Evolutionary conservation across 345 rosid genomes (phyloP).

Genomic region (Ceriops zippeliana): DNA sequence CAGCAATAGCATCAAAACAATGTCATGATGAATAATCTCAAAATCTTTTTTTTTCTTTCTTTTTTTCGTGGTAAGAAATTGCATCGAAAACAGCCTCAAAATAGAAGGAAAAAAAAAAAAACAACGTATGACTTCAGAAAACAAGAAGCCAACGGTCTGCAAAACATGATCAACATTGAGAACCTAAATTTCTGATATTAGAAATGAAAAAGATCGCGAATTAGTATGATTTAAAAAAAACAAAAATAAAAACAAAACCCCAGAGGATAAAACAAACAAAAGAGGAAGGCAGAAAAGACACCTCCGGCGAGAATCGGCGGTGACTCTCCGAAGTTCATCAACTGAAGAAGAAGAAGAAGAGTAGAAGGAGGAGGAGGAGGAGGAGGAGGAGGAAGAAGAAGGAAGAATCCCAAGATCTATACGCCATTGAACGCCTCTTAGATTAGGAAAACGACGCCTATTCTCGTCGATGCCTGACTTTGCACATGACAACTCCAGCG

Average conservation of each 20-base stretch:
- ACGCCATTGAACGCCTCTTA: slow-evolving; percentile 88
- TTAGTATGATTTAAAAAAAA: not conserved
- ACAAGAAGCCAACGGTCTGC: not conserved
- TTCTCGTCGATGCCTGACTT: slow-evolving; percentile 13
- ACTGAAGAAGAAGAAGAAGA: slow-evolving; percentile 50
- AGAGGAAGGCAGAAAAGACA: slow-evolving; percentile 10
- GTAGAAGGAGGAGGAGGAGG: slow-evolving; percentile 33
- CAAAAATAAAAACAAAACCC: not conserved
- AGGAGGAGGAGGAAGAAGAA: slow-evolving; percentile 31
- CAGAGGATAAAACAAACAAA: not conserved
- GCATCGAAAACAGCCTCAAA: too few relatives aligned
- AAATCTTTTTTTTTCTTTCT: not conserved
- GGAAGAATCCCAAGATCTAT: slow-evolving; percentile 79
- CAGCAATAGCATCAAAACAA: not conserved
- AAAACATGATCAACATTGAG: not conserved
- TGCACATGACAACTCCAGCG: slow-evolving; percentile 15
- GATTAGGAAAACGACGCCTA: slow-evolving; percentile 25
- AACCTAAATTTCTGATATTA: too few relatives aligned
- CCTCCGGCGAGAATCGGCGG: slow-evolving; percentile 92
- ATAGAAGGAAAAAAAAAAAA: too few relatives aligned
- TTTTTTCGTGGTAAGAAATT: too few relatives aligned
- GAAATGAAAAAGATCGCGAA: too few relatives aligned
- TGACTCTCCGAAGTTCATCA: slow-evolving; percentile 74
- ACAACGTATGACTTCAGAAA: not conserved
- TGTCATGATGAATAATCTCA: not conserved